Base-by-base conservation (phyloP, 768 basidiomycete genomes). In the Lentinula boryana region DNA sequence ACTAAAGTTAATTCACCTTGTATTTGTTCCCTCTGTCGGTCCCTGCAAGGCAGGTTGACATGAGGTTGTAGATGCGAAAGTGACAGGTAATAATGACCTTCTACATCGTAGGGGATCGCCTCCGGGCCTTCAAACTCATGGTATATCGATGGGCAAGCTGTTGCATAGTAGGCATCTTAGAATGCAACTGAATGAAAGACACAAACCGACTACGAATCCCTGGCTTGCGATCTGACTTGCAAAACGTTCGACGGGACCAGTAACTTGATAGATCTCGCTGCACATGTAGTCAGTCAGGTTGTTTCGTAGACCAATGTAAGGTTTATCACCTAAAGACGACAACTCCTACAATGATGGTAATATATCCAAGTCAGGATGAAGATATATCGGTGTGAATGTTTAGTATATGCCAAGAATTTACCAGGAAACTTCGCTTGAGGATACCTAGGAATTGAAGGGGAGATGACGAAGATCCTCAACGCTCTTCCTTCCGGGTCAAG, bases 261-360 rank as follows among this genome's bases (percentile, higher is more conserved):
- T 95, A 1, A 95, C 93, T 71, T 93, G 91, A 70, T 97, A 98
- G 58, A 98, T 98, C 76, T 96, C 95, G 67, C 93, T 94, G 68
- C 9, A 18, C 46, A 44, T 10, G 4, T 9, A 32, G 12, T 7
- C 44, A 35, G 21, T 27, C 15, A 15, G 10, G 9, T n/a, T 1
- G 12, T 44, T 63, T 43, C 16, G 16, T 21, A 13, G 16, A 36
- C 12, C 35, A 40, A 27, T 21, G 49, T 23, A 21, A 27, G 35
- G 2, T 69, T 56, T 69, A 8, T 48, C 12, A 86, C 89, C 90
- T 92, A 77, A 92, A 93, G 44, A 88, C 85, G 9, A 93, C 83
- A 23, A 93, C 88, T 12, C 91, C 91, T 91, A 66, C n/a, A 56
- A 23, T 52, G 3, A 18, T 16, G 50, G 51, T 50, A 51, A 57